Evolutionary conservation across 176 grass and related monocot genomes (phyloP), one percentile per base, ranked within the genome.

Genomic region (Saccharum spontaneum): DNA sequence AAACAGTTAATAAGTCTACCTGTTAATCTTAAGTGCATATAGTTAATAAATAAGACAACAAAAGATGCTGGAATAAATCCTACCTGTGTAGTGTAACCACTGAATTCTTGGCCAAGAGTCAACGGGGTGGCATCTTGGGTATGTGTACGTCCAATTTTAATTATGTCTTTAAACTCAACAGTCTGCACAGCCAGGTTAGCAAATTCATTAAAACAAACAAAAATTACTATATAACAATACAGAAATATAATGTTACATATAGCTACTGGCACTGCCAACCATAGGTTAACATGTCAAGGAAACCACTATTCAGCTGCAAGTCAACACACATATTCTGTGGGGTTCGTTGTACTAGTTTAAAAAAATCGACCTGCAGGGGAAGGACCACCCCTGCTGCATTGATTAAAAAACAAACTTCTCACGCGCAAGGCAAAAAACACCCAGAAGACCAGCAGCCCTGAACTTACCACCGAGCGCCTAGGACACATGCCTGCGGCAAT

Each of bases 21-120:
- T 63, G 52, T 50, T 34, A 73, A 84, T 75, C 69, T 75, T 12
- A 69, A 57, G 24, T 49, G 68, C 38, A 77, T 24, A 4, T 24
- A 4, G 26, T 8, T 8, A 54, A 88, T 67, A 36, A 59, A 57
- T 39, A 79, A 78, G 38, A 41, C 5, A n/a, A 66, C 60, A 92
- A 76, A 11, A 61, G 23, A 85, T 83, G 61, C 46, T 63, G 65
- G 70, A 78, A 88, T 55, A 33, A 88, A 67, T 69, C 65, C 69
- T 82, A 99, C 97, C 83, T 99, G 97, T 74, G 88, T 99, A 62
- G 91, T 80, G 61, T 94, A 99, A 76, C 97, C 97, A 86, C 97
- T 94, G 64, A 99, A 99, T 83, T 99, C 97, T 88, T 99, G 94
- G 39, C 97, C 94, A 89, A 99, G 94, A 69, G 97, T 99, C 70